These are phyloP conservation scores for Cercospora citrullina DNA, from an alignment of 2,329 filamentous ascomycete genomes.

Conservation along the genomic window DNA sequence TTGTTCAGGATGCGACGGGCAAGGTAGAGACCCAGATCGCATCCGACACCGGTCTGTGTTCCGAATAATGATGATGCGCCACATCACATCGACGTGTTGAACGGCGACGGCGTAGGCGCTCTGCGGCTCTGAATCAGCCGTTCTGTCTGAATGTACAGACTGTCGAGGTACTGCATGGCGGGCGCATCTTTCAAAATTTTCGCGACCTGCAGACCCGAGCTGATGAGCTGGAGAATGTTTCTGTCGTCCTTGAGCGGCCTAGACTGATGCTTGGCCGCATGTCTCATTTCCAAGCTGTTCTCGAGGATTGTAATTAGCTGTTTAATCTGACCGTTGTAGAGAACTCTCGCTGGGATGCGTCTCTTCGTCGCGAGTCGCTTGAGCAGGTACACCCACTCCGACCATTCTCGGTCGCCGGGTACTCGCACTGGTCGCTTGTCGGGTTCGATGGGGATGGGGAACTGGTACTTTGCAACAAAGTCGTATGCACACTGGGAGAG, in stretches of 20 bases:
- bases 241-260: slow-evolving; percentile 83
- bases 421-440: slow-evolving; percentile 76
- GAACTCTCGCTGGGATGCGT: slow-evolving; percentile 76
- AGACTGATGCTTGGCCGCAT: slow-evolving; percentile 79
- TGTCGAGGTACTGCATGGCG: slow-evolving; percentile 80
- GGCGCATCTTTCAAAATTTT: slow-evolving; percentile 82
- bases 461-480: slow-evolving; percentile 88
- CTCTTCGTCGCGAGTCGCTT: slow-evolving; percentile 84
- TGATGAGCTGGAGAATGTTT: slow-evolving; percentile 84
- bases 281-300: slow-evolving; percentile 84
- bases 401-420: slow-evolving; percentile 81
- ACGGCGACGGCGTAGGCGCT: slow-evolving; percentile 25
- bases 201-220: slow-evolving; percentile 81
- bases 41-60: slow-evolving; percentile 9
- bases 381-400: slow-evolving; percentile 85
- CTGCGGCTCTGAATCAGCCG: slow-evolving; percentile 63
- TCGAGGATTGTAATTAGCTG: slow-evolving; percentile 86
- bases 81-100: slow-evolving; percentile 25
- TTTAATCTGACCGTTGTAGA: slow-evolving; percentile 87
- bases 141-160: slow-evolving; percentile 79
- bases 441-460: slow-evolving; percentile 79
- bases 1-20: neutral
- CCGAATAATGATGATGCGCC: neutral
- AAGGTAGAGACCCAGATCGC: neutral
- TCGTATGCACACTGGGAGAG: slow-evolving; percentile 84